These are phyloP conservation scores for Aquilaria agallochum DNA, from an alignment of 441 rosid genomes.

Conservation along the genomic window DNA sequence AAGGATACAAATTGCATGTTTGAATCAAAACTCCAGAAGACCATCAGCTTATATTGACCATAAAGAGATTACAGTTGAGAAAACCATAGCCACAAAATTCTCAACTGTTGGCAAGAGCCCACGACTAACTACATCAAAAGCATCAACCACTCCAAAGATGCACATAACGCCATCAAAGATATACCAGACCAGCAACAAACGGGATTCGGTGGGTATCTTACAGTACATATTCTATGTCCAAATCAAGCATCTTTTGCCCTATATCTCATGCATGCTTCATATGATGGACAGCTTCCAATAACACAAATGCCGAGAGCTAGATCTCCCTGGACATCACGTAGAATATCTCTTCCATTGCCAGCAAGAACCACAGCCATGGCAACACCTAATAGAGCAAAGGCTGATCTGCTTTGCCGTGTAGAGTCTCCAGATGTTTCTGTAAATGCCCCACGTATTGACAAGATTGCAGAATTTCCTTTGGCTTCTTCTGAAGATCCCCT, in stretches of 20 bases:
- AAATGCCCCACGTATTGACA: slow-evolving; percentile 60
- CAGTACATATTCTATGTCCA: not conserved
- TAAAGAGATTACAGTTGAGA: slow-evolving; percentile 33
- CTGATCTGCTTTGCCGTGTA: slow-evolving; percentile 19
- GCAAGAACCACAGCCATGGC: slow-evolving; percentile 21
- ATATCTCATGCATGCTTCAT: not conserved
- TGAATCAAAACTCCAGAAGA: slow-evolving; percentile 29
- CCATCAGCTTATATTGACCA: slow-evolving; percentile 36
- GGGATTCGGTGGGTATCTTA: slow-evolving; percentile 41
- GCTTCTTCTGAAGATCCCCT: slow-evolving; percentile 35
- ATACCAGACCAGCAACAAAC: slow-evolving; percentile 31
- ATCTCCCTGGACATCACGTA: slow-evolving; percentile 32
- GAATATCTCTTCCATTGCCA: slow-evolving; percentile 66
- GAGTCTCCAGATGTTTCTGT: slow-evolving; percentile 58
- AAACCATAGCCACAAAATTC: slow-evolving; percentile 25
- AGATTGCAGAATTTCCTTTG: slow-evolving; percentile 53
- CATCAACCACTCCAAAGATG: slow-evolving; percentile 36
- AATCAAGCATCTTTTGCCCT: not conserved
- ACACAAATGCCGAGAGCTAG: slow-evolving; percentile 25
- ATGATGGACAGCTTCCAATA: slow-evolving; percentile 27
- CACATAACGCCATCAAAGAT: slow-evolving; percentile 37
- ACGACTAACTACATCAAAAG: slow-evolving; percentile 33
- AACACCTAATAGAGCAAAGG: slow-evolving; percentile 25
- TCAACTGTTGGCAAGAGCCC: slow-evolving; percentile 38
- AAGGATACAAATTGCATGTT: slow-evolving; percentile 30